phyloP scores from a whole-genome alignment of 2,329 filamentous ascomycete species.

The Catunica adiposa region DNA sequence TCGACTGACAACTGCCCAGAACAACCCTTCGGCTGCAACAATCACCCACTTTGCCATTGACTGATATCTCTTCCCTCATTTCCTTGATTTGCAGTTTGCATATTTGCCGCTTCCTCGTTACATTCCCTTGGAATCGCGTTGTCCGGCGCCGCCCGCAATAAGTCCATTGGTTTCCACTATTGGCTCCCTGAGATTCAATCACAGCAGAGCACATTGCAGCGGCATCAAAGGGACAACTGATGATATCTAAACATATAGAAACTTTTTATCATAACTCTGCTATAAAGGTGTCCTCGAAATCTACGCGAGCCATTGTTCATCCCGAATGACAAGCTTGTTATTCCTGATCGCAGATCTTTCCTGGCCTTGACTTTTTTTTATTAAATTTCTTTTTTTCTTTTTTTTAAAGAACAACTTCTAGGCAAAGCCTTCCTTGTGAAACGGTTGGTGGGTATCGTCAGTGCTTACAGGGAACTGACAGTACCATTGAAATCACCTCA shows the following conservation, averaged over 20 bases:
- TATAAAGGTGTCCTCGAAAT: not conserved
- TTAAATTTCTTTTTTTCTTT: too few species aligned
- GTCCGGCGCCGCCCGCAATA: not conserved
- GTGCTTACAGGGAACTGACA: too few species aligned
- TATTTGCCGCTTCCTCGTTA: not conserved
- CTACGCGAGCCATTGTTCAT: not conserved
- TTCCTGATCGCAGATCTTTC: not conserved
- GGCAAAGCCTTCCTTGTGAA: too few species aligned
- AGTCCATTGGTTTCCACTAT: not conserved
- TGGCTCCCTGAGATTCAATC: not conserved
- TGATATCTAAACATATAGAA: not conserved
- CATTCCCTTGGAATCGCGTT: not conserved
- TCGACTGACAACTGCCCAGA: too few species aligned
- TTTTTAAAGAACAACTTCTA: too few species aligned
- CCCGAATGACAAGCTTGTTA: not conserved
- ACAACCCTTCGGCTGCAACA: too few species aligned
- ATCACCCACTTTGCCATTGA: too few species aligned
- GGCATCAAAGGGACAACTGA: not conserved
- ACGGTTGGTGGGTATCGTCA: too few species aligned
- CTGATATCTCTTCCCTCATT: too few species aligned
- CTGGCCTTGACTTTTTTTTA: not conserved
- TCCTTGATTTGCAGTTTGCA: not conserved
- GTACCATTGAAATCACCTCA: too few species aligned
- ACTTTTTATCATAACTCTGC: not conserved
- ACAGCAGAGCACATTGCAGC: not conserved